Evolutionary conservation across 345 rosid genomes (phyloP), one percentile per base, ranked within the genome.

Genomic region (Murraya paniculata): DNA sequence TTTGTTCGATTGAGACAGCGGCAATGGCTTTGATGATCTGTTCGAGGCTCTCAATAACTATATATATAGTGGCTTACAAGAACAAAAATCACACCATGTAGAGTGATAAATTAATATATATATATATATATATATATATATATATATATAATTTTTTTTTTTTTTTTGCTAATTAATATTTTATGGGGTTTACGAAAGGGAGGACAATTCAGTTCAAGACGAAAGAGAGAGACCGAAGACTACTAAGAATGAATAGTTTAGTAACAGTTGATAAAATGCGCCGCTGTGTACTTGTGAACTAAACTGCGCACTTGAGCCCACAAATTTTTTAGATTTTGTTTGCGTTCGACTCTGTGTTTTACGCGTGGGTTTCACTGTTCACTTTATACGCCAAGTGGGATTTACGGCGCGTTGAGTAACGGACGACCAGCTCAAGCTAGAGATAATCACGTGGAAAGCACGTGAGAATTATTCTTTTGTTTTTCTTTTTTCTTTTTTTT

Each of bases 1-100:
- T 45, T 81, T 60, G 73, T 70, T 73, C 80, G 81, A 83, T 85
- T 77, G 39, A 27, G 83, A 81, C 82, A 81, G 74, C 75, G 83
- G 76, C 38, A 39, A 58, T n/a, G 50, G 57, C 4, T 58, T 78
- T 68, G 83, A 76, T 81, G 76, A 86, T 74, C 78, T 71, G 65
- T 38, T 81, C 81, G 84, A 80, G 80, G 82, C 57, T 81, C 60
- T 48, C 61, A 58, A 58, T n/a, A 19, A 56, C 22, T 18, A 21
- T 21, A 9, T 21, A 9, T 1, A 33, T 33, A 64, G 68, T 19
- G 45, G 22, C 30, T 56, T 18, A 53, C 57, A 53, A 18, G 22
- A 30, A 55, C 64, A 31, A 53, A 72, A 53, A 30, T 31, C 48
- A 53, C 75, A 33, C 27, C 64, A 56, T 50, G 41, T 50, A 56